phyloP scores from a whole-genome alignment of 208 protist genomes.

The Crithidia brevicula region DNA sequence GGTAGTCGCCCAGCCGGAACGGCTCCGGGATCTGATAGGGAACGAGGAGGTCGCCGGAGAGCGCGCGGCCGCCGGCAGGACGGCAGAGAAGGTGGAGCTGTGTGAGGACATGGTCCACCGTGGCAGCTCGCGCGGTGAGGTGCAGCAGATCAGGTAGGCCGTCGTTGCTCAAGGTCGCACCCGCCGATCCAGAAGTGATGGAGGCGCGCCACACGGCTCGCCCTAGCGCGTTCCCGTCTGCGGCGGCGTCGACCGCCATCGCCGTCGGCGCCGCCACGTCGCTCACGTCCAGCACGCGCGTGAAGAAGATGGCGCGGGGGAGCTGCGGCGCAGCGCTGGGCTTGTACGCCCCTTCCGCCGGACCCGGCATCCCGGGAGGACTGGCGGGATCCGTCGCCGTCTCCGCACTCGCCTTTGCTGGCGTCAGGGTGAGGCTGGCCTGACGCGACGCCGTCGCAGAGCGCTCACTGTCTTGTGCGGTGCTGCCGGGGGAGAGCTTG shows the following conservation, averaged over 20 bases:
- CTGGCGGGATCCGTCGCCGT: not conserved
- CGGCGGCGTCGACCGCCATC: not conserved
- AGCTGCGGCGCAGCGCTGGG: conserved; percentile 17
- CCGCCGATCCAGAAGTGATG: not conserved
- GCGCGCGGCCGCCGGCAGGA: conserved; percentile 21
- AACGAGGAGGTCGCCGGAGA: conserved; percentile 56
- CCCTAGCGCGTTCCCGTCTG: conserved; percentile 3
- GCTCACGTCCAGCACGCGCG: conserved; percentile 52
- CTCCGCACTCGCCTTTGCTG: not conserved
- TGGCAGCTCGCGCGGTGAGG: conserved; percentile 4
- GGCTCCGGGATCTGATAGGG: conserved; percentile 59
- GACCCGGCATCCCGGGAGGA: not conserved
- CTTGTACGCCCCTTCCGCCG: not conserved
- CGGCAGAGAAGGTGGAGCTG: conserved; percentile 25
- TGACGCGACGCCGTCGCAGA: not conserved
- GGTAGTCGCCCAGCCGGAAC: conserved; percentile 71
- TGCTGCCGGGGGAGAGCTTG: conserved; percentile 22
- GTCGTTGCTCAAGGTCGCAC: not conserved
- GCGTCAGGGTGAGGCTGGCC: conserved; percentile 9
- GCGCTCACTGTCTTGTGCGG: not conserved
- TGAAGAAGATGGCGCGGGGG: conserved; percentile 76
- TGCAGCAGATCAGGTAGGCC: not conserved
- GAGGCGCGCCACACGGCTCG: conserved; percentile 21
- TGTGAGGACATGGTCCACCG: conserved; percentile 1
- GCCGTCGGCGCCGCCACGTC: conserved; percentile 17